Conservation (phyloP, 805 yeast genomes). For the Candida fluviatilis region DNA sequence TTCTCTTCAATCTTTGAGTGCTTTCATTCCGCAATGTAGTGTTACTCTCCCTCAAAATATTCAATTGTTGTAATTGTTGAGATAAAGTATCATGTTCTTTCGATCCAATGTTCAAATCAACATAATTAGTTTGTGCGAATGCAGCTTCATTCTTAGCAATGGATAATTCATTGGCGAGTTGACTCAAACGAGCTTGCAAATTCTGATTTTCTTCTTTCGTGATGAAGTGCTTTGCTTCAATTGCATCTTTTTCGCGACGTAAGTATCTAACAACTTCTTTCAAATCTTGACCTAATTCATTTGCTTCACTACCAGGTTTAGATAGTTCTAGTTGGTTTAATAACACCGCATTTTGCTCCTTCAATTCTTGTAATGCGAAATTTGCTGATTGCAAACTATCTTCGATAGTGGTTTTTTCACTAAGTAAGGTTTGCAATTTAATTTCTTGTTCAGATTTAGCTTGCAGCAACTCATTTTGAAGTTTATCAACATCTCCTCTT, state of each 20-base stretch:
- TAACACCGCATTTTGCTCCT: constrained; percentile 64
- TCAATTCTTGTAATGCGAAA: constrained; percentile 49
- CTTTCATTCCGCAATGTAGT: constrained; percentile 55
- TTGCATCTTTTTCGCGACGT: constrained; percentile 71
- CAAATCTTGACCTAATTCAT: constrained; percentile 16
- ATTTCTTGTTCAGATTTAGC: constrained; percentile 3
- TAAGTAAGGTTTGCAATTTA: constrained; percentile 17
- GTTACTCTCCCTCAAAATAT: constrained; percentile 65
- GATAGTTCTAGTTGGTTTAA: constrained; percentile 60
- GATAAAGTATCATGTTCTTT: constrained; percentile 44
- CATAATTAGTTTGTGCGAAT: constrained; percentile 25
- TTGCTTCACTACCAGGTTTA: constrained; percentile 11
- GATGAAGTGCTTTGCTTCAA: constrained; percentile 46
- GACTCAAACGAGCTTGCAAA: constrained; percentile 47
- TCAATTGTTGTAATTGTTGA: constrained; percentile 57
- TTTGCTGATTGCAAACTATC: constrained; percentile 40
- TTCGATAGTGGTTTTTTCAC: constrained; percentile 19
- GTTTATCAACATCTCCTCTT: constrained; percentile 8
- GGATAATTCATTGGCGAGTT: constrained; percentile 43
- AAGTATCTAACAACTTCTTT: constrained; percentile 55
- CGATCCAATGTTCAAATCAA: constrained; percentile 12
- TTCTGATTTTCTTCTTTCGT: constrained; percentile 49
- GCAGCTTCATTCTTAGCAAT: constrained; percentile 46
- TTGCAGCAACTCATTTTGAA: constrained; percentile 10
- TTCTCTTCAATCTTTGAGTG: constrained; percentile 14